Conservation (phyloP, 805 yeast genomes). For the Lachancea lanzarotensis region DNA sequence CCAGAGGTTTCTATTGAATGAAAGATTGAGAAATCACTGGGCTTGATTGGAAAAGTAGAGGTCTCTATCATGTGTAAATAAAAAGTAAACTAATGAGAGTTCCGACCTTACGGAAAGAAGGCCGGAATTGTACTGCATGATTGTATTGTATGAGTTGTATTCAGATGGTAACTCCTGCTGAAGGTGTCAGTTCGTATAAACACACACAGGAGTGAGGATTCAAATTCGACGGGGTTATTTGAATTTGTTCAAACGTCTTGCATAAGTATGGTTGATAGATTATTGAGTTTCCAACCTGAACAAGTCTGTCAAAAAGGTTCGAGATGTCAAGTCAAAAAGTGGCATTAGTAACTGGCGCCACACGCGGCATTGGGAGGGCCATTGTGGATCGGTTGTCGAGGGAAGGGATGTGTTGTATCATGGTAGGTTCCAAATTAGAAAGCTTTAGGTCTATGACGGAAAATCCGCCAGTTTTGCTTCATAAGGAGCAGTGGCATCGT, state of each 20-base stretch:
- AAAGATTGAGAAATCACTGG: not conserved
- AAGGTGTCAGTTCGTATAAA: too few relatives aligned
- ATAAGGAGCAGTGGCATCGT: conserved; percentile 19
- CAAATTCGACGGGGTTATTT: too few relatives aligned
- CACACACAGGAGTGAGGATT: too few relatives aligned
- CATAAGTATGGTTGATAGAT: too few relatives aligned
- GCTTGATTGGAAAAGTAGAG: not conserved
- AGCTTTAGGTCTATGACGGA: conserved; percentile 5
- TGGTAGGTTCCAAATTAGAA: conserved; percentile 20
- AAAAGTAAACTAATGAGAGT: conserved; percentile 1
- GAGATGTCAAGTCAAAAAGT: conserved; percentile 15
- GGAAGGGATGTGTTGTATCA: conserved; percentile 24
- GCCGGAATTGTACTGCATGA: not conserved
- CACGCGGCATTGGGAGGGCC: conserved; percentile 38
- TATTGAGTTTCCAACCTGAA: too few relatives aligned
- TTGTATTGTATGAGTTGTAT: not conserved
- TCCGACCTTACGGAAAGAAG: not conserved
- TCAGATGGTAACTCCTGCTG: too few relatives aligned
- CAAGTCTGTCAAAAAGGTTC: too few relatives aligned
- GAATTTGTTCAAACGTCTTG: too few relatives aligned
- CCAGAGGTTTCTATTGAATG: conserved; percentile 30
- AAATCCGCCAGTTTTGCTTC: conserved; percentile 10
- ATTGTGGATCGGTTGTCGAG: conserved; percentile 26
- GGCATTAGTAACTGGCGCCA: conserved; percentile 38
- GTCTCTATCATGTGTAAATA: conserved; percentile 7